Base-by-base conservation (phyloP, 345 rosid species). In the Melastoma malabathricum region DNA sequence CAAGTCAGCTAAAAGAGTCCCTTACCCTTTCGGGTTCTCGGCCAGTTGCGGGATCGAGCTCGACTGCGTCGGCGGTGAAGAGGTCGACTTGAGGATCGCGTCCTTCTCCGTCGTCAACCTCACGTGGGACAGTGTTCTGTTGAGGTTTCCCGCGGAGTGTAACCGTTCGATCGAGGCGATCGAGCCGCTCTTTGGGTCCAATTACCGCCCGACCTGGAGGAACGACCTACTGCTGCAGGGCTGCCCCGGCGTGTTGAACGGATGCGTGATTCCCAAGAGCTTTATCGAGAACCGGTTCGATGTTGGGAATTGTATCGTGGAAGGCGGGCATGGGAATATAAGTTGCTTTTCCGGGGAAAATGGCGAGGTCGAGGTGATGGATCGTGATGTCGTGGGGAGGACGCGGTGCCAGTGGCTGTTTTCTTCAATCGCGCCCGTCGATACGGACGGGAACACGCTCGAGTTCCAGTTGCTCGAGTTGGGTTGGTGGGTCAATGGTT, bases 21-120 rank as follows among this genome's bases (percentile, higher is more conserved):
- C 68, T 19, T 82, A 75, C 52, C 98, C 98, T 0, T 92, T 87
- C 57, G 95, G 96, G n/a, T 87, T 84, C 69, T 68, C 93, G 1
- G 0, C 18, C 10, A 69, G 50, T 5, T 87, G 86, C 50, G 52
- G 15, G 27, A 84, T 92, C 72, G 39, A 0, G 4, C 59, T 92
- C 14, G 25, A 18, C 17, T 92, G 98, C 64, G 25, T 0, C 34
- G 10, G 15, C 17, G 0, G 22, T 1, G 10, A 25, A 5, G 15
- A 43, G 6, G 23, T 38, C 6, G 51, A 54, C 2, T 18, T 18
- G 41, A 19, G 17, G 38, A 53, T 72, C 16, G 18, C 0, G 45
- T 74, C 84, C 39, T 87, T 87, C 27, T 13, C 9, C 8, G 86
- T 92, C 13, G 58, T 58, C n/a, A 80, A 72, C 68, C 60, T 84